Base-by-base conservation (phyloP, 805 yeast genomes). In the Saturnispora serradocipensis region DNA sequence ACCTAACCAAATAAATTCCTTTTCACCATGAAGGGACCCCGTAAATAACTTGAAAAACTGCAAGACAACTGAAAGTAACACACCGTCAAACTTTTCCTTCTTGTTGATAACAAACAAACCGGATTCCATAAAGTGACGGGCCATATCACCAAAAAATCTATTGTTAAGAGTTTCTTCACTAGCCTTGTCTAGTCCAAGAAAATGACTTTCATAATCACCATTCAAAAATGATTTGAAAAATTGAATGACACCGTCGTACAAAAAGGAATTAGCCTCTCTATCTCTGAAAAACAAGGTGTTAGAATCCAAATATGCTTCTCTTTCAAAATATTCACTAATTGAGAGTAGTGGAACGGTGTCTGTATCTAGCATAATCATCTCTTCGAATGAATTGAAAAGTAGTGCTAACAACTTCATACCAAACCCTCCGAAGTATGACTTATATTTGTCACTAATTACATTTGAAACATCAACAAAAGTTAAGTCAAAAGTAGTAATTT, bases 1-100 rank as follows among this genome's bases (percentile, higher is more conserved):
- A 2, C 86, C 87, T 34, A 86, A 61, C 91, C 91, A 84, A 59
- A 84, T 80, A 56, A 85, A 69, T 61, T 86, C 93, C 58, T 86
- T 86, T 56, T 86, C 95, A 39, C 95, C 95, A 73, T 86, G 85
- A 9, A 84, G 73, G 18, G 82, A 75, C 1, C 76, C 71, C 0
- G 72, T 65, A 24, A 74, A 69, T 25, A 75, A 63, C 50, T 65
- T 65, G 62, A 72, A 70, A 56, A 75, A 63, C 54, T 75, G 77
- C 54, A 75, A 54, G 16, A 66, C 59, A 7, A 69, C 65, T 2
- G 81, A 70, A 52, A 74, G 65, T 32, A 80, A 55, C 4, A 77
- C 61, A 3, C 82, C 75, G 50, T 71, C 66, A 48, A 77, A 75
- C 59, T 82, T 86, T 25, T 67, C 62, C 40, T 65, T 63, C 47